These are phyloP conservation scores for Cyclotella atomus DNA, from an alignment of 108 stramenopile species.

Conservation along the genomic window DNA sequence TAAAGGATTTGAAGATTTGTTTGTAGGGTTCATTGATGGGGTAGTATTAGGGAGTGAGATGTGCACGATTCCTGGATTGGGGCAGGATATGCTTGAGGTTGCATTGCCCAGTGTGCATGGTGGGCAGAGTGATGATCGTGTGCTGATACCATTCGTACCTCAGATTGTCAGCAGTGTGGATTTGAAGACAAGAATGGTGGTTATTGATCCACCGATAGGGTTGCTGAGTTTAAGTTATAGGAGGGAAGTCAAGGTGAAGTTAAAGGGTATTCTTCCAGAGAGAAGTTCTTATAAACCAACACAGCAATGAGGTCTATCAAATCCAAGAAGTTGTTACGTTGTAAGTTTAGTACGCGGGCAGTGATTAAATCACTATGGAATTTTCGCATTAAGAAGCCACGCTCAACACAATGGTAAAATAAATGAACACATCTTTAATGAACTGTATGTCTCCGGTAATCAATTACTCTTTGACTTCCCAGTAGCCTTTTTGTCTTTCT, in stretches of 20 bases:
- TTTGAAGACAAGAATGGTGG: constrained; percentile 51
- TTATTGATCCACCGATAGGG: constrained; percentile 73
- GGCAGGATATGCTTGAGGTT: constrained; percentile 83
- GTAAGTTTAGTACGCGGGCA: no score
- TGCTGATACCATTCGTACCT: constrained; percentile 83
- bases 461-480: neutral
- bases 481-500: neutral
- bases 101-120: constrained; percentile 39
- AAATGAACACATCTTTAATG: no score
- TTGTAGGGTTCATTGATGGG: constrained; percentile 71
- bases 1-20: constrained; percentile 41
- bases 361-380: no score
- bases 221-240: constrained; percentile 81
- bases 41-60: constrained; percentile 85
- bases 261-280: constrained; percentile 73
- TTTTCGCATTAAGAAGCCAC: no score
- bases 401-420: no score
- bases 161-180: constrained; percentile 73
- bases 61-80: constrained; percentile 76
- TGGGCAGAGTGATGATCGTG: constrained; percentile 60
- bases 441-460: no score
- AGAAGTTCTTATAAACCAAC: neutral
- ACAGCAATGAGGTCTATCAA: neutral
- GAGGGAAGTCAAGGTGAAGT: constrained; percentile 68
- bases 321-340: no score